Conservation (phyloP, 805 yeast genomes). For the Cephaloascus fragrans region DNA sequence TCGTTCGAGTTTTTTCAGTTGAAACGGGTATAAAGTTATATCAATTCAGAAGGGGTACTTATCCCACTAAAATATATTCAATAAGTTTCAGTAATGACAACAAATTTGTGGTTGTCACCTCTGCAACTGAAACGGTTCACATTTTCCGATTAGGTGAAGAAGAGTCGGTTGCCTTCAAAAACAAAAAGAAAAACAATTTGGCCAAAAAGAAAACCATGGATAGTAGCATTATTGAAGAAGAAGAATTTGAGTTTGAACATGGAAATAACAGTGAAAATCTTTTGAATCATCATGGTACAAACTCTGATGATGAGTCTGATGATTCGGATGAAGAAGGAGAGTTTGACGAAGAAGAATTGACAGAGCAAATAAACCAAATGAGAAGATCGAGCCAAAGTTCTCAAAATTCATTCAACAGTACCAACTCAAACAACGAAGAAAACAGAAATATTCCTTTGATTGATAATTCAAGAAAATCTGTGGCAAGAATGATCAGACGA, state of each 20-base stretch:
- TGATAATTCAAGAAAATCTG: conserved; percentile 61
- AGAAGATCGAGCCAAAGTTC: conserved; percentile 11
- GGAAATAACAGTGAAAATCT: conserved; percentile 5
- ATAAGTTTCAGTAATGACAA: conserved; percentile 67
- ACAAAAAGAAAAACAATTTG: conserved; percentile 9
- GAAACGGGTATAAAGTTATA: conserved; percentile 50
- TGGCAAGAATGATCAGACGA: conserved; percentile 65
- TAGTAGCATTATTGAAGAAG: conserved; percentile 4
- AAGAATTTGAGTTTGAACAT: conserved; percentile 14
- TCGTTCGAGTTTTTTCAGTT: conserved; percentile 72
- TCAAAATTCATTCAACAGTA: conserved; percentile 25
- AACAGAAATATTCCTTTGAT: conserved; percentile 40
- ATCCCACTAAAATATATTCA: conserved; percentile 72
- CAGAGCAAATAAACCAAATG: conserved; percentile 2
- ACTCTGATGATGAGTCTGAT: conserved; percentile 12
- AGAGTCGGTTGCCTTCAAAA: conserved; percentile 9
- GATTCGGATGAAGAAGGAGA: conserved; percentile 20
- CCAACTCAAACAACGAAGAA: conserved; percentile 14
- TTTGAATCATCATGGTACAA: background rate
- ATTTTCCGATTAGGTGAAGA: conserved; percentile 66
- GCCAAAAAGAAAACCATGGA: conserved; percentile 9
- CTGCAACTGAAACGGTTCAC: conserved; percentile 89
- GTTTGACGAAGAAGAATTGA: conserved; percentile 15
- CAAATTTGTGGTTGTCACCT: conserved; percentile 67
- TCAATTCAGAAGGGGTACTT: conserved; percentile 80